Percentiles rank a stretch among this genome's conserved stretches.
Conservation (phyloP, 306 rosid genomes). For the Dicorynia guianensis region DNA sequence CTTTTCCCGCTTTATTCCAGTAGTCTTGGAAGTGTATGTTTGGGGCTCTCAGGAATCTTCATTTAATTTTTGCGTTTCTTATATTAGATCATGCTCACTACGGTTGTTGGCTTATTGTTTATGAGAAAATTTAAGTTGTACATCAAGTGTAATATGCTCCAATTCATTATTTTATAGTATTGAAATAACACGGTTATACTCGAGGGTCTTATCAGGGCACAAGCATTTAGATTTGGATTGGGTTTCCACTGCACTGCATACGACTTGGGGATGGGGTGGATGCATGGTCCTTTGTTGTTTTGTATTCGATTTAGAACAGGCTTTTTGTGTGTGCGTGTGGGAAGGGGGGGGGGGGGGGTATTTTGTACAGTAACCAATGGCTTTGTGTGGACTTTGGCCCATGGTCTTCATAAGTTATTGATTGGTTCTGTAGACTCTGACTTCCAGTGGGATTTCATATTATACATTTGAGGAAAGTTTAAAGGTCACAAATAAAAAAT, state of each 20-base stretch:
- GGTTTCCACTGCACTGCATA: not conserved
- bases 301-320: no score
- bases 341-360: no score
- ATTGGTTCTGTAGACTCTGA: not conserved
- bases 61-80: not conserved
- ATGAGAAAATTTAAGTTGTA: not conserved
- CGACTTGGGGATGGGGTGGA: not conserved
- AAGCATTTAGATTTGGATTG: not conserved
- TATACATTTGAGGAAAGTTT: slow-evolving; percentile 1
- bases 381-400: slow-evolving; percentile 1
- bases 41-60: not conserved
- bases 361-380: not conserved
- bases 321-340: no score
- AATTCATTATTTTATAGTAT: not conserved
- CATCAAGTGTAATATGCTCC: not conserved
- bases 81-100: not conserved
- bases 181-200: not conserved
- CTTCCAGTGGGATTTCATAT: slow-evolving; percentile 4
- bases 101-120: not conserved
- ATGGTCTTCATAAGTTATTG: not conserved
- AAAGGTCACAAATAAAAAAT: not conserved
- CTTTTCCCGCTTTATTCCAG: not conserved
- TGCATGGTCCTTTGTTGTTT: not conserved
- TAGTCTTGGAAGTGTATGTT: not conserved
- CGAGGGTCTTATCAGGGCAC: slow-evolving; percentile 7